Evolutionary conservation across 1,284 basidiomycete species (phyloP), one percentile per base, ranked within the genome.

Genomic region (Pterulicium gracile): DNA sequence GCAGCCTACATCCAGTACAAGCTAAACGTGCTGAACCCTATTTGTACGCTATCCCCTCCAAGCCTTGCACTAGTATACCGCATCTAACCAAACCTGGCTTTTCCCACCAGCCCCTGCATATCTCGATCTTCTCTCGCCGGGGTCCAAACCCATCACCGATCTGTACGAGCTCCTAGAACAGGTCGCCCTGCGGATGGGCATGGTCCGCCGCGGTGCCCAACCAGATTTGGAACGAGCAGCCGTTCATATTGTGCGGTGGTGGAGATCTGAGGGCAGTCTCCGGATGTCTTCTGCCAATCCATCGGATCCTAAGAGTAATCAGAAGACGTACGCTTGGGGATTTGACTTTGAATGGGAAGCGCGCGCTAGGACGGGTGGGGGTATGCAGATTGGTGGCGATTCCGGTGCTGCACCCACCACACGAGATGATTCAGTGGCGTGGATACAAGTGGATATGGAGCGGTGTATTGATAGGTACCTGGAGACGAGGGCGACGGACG

Each of bases 1-100:
- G 86, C 87, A 20, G 79, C 88, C 51, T 98, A 97, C 66, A 70
- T 97, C 17, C 64, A 96, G n/a, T 94, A 87, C 64, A 75, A 86
- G 50, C 68, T 97, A 50, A 94, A 94, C 63, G 64, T 87, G 42
- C 67, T 91, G 46, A 75, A 88, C 62, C 79, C 81, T 17, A 62
- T 71, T 50, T 70, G 84, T 91, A 58, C 64, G 79, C 69, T 24
- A 60, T 24, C 44, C 42, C 47, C 47, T 36, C 46, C 42, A 47
- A 14, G 27, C 18, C 22, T 20, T 43, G 50, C 57, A 27, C 13
- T 22, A 35, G 49, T 35, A 45, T 49, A 41, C 48, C 43, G 18
- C 53, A 50, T 47, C 50, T 49, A 17, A 24, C 36, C 39, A 22
- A n/a, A 47, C 48, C 19, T 44, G 20, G 20, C 39, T 46, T 43